A percentile compares a stretch with the other conserved stretches of the same genome.
These are phyloP conservation scores for Porodaedalea pini DNA, from an alignment of 1,284 basidiomycete genomes.

Conservation along the genomic window DNA sequence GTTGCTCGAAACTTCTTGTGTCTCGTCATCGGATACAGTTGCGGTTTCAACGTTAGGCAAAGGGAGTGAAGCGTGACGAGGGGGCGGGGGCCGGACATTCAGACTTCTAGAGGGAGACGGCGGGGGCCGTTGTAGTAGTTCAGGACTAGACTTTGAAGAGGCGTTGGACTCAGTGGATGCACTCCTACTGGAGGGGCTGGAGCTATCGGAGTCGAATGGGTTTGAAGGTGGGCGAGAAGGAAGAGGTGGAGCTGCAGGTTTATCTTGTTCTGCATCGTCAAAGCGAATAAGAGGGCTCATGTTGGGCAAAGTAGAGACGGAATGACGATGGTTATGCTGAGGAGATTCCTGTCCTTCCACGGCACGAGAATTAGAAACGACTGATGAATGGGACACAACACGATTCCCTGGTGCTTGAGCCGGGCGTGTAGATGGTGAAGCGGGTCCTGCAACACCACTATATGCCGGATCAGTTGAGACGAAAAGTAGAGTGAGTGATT, in stretches of 20 bases:
- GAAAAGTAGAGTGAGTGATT: conserved; percentile 13
- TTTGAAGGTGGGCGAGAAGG: conserved; percentile 12
- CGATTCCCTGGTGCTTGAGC: conserved; percentile 9
- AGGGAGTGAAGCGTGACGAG: conserved; percentile 15
- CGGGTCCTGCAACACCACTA: conserved; percentile 3
- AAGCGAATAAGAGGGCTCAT: conserved; percentile 7
- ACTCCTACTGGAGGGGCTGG: neutral
- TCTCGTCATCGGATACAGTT: neutral
- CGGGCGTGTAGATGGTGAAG: conserved; percentile 5
- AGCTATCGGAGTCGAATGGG: neutral
- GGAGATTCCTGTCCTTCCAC: neutral
- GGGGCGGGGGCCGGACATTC: conserved; percentile 11
- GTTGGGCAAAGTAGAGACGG: neutral
- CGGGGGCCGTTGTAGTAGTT: conserved; percentile 10
- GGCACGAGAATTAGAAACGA: neutral
- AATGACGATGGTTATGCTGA: conserved; percentile 12
- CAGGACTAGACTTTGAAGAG: neutral
- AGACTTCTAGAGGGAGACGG: conserved; percentile 13
- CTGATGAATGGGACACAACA: conserved; percentile 14
- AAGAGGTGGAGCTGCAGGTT: conserved; percentile 15
- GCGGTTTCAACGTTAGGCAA: neutral
- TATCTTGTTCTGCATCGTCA: conserved; percentile 6
- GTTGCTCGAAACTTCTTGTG: neutral
- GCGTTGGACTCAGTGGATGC: neutral
- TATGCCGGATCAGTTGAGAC: conserved; percentile 14